Percentiles rank a stretch among this genome's conserved stretches.
Conservation (phyloP, 1,284 basidiomycete genomes). For the Trichosporon faecale region DNA sequence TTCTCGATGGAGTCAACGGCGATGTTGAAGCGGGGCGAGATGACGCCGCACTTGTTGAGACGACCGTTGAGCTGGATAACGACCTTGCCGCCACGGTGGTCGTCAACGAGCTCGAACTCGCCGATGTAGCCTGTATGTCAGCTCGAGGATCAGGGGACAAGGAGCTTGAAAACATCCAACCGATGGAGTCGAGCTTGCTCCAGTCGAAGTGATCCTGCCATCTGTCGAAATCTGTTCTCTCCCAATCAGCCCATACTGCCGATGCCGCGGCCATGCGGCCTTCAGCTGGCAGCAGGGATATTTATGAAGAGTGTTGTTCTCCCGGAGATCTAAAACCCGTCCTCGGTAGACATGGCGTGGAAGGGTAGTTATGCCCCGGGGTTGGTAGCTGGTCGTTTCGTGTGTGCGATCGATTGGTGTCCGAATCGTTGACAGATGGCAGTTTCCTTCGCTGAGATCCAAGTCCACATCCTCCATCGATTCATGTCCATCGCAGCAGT, state of each 20-base stretch:
- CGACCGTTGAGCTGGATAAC: slow-evolving; percentile 98
- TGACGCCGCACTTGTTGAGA: slow-evolving; percentile 98
- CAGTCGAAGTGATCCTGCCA: slow-evolving; percentile 5
- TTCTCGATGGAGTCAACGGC: slow-evolving; percentile 72
- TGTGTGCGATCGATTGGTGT: not conserved
- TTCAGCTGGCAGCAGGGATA: slow-evolving; percentile 39
- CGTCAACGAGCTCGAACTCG: slow-evolving; percentile 99
- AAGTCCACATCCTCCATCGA: not conserved
- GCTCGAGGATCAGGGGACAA: too few species aligned
- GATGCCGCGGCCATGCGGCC: slow-evolving; percentile 49
- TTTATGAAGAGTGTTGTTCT: slow-evolving; percentile 33
- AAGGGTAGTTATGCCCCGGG: slow-evolving; percentile 54
- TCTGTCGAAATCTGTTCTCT: slow-evolving; percentile 34
- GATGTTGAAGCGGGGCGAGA: slow-evolving; percentile 97
- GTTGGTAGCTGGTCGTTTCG: not conserved
- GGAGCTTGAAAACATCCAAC: too few species aligned
- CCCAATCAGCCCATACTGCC: slow-evolving; percentile 38
- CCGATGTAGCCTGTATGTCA: slow-evolving; percentile 81
- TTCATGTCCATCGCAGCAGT: not conserved
- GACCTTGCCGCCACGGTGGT: slow-evolving; percentile 98
- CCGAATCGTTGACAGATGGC: not conserved
- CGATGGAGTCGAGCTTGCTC: not conserved
- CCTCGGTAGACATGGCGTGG: slow-evolving; percentile 46
- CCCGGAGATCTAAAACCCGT: slow-evolving; percentile 55
- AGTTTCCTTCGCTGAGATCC: not conserved